These are phyloP conservation scores for Rubus idaeus DNA, from an alignment of 306 rosid genomes.

Conservation along the genomic window DNA sequence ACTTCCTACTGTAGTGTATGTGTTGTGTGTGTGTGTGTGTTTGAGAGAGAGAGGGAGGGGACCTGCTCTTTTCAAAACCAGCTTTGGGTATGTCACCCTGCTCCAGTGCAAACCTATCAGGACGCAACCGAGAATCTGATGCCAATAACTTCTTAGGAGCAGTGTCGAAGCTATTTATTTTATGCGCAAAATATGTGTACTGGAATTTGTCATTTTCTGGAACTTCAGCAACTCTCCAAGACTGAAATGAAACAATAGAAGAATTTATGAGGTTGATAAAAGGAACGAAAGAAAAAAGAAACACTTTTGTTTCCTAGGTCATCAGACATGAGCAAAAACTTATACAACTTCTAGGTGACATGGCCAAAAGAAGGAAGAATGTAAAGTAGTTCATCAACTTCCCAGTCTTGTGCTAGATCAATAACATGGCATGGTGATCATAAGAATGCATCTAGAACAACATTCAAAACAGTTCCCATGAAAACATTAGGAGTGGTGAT, in stretches of 20 bases:
- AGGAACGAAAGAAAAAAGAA: background rate
- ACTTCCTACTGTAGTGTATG: background rate
- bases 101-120: slow-evolving; percentile 88
- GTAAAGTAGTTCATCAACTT: background rate
- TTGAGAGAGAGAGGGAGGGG: slow-evolving; percentile 30
- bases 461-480: background rate
- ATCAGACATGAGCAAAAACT: background rate
- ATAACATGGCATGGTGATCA: background rate
- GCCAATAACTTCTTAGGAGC: slow-evolving; percentile 81
- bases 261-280: background rate
- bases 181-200: slow-evolving; percentile 87
- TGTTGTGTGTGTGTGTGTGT: background rate
- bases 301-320: background rate
- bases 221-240: slow-evolving; percentile 56
- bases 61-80: slow-evolving; percentile 92
- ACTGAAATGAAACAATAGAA: slow-evolving; percentile 2
- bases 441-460: background rate
- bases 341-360: background rate
- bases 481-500: background rate
- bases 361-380: background rate
- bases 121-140: slow-evolving; percentile 92
- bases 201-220: slow-evolving; percentile 78
- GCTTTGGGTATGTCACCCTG: slow-evolving; percentile 81
- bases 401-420: background rate
- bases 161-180: slow-evolving; percentile 82